Evolutionary conservation across 371 early-diverging fungal species (phyloP).

Genomic region (Gilbertella persicaria): DNA sequence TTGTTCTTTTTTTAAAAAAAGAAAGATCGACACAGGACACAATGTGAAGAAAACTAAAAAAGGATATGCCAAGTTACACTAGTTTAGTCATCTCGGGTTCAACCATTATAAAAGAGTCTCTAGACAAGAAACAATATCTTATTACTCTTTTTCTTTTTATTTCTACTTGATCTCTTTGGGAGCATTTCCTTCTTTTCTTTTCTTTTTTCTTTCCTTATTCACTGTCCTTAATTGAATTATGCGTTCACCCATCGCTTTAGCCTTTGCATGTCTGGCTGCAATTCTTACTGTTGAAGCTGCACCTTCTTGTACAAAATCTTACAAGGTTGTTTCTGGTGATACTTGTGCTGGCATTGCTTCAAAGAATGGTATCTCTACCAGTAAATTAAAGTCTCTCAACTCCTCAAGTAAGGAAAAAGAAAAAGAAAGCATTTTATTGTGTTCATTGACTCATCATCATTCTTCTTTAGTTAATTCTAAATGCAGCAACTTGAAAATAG

Average conservation of each 20-base stretch:
- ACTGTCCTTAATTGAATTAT: slow-evolving; percentile 5
- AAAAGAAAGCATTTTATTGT: too few species aligned
- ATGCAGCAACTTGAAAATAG: slow-evolving; percentile 28
- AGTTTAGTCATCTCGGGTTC: neutral
- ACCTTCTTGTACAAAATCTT: slow-evolving; percentile 20
- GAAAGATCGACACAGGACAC: neutral
- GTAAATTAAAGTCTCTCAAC: slow-evolving; percentile 5
- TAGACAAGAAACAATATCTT: neutral
- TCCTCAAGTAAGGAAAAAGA: neutral
- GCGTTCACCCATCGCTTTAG: slow-evolving; percentile 24
- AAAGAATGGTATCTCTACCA: slow-evolving; percentile 4
- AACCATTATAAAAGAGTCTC: neutral
- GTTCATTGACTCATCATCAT: too few species aligned
- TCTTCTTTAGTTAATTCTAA: slow-evolving; percentile 16
- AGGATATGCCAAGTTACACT: slow-evolving; percentile 5
- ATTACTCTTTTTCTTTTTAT: neutral
- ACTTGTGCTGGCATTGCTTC: too few species aligned
- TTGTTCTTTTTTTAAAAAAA: neutral
- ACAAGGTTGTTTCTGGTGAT: slow-evolving; percentile 22
- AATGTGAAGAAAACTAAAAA: neutral
- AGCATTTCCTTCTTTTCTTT: neutral
- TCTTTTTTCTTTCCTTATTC: neutral
- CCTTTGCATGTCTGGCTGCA: slow-evolving; percentile 23
- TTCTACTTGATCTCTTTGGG: neutral
- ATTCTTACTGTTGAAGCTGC: slow-evolving; percentile 20